Evolutionary conservation across 1,139 yeast species (phyloP).

Genomic region (Tardiomyces digboiensis): DNA sequence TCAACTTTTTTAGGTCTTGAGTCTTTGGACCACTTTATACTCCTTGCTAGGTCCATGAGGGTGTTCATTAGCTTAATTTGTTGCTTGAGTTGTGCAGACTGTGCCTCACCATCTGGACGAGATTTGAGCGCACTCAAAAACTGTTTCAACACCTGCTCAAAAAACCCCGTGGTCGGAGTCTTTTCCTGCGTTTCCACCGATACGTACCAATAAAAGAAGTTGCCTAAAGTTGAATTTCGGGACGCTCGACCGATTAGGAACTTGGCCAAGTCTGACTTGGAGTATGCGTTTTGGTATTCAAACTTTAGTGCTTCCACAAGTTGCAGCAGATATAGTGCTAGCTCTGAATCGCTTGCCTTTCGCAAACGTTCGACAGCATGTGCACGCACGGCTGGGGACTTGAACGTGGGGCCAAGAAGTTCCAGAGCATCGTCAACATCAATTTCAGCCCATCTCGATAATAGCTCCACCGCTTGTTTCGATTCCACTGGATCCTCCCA

Average conservation of each 20-base stretch:
- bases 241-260: conserved; percentile 71
- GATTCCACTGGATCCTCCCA: conserved; percentile 83
- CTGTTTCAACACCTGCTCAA: conserved; percentile 21
- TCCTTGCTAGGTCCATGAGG: conserved; percentile 34
- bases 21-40: conserved; percentile 40
- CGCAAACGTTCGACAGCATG: conserved; percentile 83
- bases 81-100: conserved; percentile 25
- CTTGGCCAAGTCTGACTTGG: conserved; percentile 52
- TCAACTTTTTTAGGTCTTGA: conserved; percentile 50
- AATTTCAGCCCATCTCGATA: conserved; percentile 59
- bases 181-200: conserved; percentile 81
- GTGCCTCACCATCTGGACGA: conserved; percentile 19
- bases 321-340: conserved; percentile 76
- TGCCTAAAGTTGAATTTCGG: conserved; percentile 59
- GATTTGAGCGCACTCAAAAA: conserved; percentile 24
- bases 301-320: conserved; percentile 88
- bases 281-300: conserved; percentile 31
- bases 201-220: conserved; percentile 85
- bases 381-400: conserved; percentile 48
- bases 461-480: conserved; percentile 57
- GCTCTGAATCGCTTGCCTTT: conserved; percentile 70
- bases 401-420: conserved; percentile 65
- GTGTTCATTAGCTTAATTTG: conserved; percentile 37
- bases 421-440: conserved; percentile 94
- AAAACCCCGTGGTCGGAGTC: conserved; percentile 20